phyloP scores from a whole-genome alignment of 1,284 basidiomycete genomes.

The Schizopora paradoxa region DNA sequence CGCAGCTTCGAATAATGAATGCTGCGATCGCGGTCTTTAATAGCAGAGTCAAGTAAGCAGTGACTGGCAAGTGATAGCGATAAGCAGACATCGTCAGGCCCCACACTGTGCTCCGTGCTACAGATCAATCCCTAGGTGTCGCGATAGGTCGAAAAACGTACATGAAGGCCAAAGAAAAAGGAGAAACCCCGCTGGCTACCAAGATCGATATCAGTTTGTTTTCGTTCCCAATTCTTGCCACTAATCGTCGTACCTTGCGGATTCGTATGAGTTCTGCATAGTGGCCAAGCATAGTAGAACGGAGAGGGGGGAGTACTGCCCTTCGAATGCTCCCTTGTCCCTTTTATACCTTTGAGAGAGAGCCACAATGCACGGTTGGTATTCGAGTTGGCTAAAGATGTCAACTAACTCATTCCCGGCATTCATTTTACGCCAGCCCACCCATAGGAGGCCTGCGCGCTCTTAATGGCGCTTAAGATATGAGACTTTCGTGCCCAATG shows the following conservation, averaged over 20 bases:
- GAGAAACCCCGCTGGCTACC: conserved; percentile 11
- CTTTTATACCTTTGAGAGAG: too few species aligned
- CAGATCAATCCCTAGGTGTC: not conserved
- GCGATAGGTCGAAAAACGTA: too few species aligned
- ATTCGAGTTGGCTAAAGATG: too few species aligned
- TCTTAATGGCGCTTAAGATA: too few species aligned
- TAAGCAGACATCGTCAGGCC: conserved; percentile 10
- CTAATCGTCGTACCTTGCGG: conserved; percentile 5
- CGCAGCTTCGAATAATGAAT: conserved; percentile 11
- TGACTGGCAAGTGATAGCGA: not conserved
- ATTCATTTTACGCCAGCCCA: too few species aligned
- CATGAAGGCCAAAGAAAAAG: conserved; percentile 13
- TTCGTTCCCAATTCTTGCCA: not conserved
- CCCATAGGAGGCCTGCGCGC: too few species aligned
- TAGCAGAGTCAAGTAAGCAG: conserved; percentile 1
- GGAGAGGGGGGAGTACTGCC: too few species aligned
- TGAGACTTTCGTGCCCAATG: too few species aligned
- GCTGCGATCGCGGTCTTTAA: conserved; percentile 6
- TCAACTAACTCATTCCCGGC: too few species aligned
- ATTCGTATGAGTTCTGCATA: conserved; percentile 14
- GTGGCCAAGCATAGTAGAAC: not conserved
- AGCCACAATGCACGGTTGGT: too few species aligned
- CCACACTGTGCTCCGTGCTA: conserved; percentile 7
- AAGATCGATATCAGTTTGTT: not conserved
- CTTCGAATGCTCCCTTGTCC: too few species aligned